Percentiles rank a stretch among this genome's conserved stretches.
Conservation (phyloP, 768 basidiomycete species). For the Hemileccinum rubropunctum region DNA sequence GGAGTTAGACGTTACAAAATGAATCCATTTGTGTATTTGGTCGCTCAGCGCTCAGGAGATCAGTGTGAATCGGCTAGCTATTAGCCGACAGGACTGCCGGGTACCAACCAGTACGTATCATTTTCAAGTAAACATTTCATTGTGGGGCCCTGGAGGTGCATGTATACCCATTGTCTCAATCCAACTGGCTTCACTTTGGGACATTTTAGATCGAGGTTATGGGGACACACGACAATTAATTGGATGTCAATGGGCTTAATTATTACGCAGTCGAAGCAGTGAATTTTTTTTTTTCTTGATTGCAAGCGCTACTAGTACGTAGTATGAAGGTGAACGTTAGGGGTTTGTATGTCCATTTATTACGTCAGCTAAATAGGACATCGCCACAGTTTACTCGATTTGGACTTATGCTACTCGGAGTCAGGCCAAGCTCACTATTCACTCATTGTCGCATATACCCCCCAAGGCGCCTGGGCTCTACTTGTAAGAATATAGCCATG, state of each 20-base stretch:
- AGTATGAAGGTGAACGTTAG: no score
- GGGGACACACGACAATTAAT: background rate
- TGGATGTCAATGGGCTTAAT: background rate
- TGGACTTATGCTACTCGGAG: slow-evolving; percentile 21
- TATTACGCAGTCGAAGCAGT: background rate
- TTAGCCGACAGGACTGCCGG: no score
- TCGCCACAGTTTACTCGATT: slow-evolving; percentile 1
- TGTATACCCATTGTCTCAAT: no score
- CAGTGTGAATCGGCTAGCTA: no score
- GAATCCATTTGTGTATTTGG: background rate
- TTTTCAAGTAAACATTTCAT: background rate
- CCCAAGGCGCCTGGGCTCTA: slow-evolving; percentile 5
- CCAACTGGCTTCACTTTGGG: no score
- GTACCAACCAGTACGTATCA: no score
- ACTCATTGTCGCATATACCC: slow-evolving; percentile 8
- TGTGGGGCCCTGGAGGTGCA: background rate
- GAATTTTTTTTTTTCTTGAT: no score
- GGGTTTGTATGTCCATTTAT: background rate
- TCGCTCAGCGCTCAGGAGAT: no score
- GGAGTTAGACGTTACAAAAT: slow-evolving; percentile 1
- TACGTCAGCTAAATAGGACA: slow-evolving; percentile 20
- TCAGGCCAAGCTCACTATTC: slow-evolving; percentile 3
- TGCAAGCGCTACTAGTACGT: no score
- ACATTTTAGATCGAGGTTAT: background rate
- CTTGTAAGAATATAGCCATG: slow-evolving; percentile 36